Percentiles rank a stretch among this genome's conserved stretches.
Conservation (phyloP, 176 grass and related monocot genomes). For the Aegilops speltoides region DNA sequence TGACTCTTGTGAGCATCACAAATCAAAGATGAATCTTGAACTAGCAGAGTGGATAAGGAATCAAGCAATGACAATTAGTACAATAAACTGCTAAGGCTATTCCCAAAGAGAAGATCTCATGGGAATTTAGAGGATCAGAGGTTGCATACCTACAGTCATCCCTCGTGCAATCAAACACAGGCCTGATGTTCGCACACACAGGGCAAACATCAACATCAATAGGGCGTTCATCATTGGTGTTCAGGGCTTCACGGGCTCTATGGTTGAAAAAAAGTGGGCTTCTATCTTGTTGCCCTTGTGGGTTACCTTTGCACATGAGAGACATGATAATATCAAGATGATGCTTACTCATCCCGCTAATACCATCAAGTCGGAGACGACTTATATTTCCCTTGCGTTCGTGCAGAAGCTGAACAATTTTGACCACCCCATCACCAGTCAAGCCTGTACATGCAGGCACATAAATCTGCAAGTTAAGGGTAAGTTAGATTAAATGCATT, state of each 20-base stretch:
- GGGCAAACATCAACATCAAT: slow-evolving; percentile 84
- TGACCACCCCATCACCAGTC: slow-evolving; percentile 74
- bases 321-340: slow-evolving; percentile 73
- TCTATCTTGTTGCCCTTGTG: slow-evolving; percentile 17
- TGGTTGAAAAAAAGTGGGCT: slow-evolving; percentile 43
- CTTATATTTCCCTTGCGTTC: slow-evolving; percentile 49
- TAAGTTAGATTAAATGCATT: slow-evolving; percentile 27
- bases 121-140: background rate
- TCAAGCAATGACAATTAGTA: background rate
- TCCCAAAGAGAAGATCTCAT: background rate
- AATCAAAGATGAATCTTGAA: slow-evolving; percentile 18
- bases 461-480: slow-evolving; percentile 65
- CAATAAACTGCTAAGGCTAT: background rate
- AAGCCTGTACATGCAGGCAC: slow-evolving; percentile 74
- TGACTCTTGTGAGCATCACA: slow-evolving; percentile 19
- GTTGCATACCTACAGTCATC: slow-evolving; percentile 64
- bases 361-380: slow-evolving; percentile 52
- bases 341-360: slow-evolving; percentile 58
- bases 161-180: slow-evolving; percentile 85
- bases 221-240: slow-evolving; percentile 35
- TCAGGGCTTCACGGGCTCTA: slow-evolving; percentile 32
- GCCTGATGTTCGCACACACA: slow-evolving; percentile 52
- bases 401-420: slow-evolving; percentile 54
- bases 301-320: slow-evolving; percentile 49
- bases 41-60: background rate